These are phyloP conservation scores for Lantana camara DNA, from an alignment of 257 asterid genomes.

Conservation along the genomic window DNA sequence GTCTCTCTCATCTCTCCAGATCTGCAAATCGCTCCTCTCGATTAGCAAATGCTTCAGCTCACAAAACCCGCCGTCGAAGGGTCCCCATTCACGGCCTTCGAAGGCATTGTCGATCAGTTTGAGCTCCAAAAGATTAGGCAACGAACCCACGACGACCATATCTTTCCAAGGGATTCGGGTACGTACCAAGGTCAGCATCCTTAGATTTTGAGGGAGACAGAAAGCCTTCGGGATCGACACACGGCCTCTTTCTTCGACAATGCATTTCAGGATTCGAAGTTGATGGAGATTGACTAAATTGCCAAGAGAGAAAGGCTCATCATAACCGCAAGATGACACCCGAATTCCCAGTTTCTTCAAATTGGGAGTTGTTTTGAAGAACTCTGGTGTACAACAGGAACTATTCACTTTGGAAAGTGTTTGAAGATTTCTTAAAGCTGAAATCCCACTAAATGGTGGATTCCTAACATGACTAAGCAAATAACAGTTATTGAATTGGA, in stretches of 20 bases:
- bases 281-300: neutral
- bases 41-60: slow-evolving; percentile 2
- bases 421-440: neutral
- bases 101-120: neutral
- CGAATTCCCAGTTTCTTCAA: slow-evolving; percentile 7
- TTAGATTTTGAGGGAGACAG: neutral
- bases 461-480: neutral
- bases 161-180: neutral
- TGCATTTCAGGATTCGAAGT: neutral
- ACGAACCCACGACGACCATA: neutral
- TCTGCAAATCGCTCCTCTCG: neutral
- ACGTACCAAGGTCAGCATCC: neutral
- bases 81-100: neutral
- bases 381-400: neutral
- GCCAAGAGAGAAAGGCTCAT: neutral
- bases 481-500: neutral
- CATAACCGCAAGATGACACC: neutral
- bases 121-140: neutral
- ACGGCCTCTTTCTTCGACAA: neutral
- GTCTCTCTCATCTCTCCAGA: neutral
- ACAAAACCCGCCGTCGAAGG: neutral
- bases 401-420: neutral
- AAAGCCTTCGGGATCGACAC: neutral
- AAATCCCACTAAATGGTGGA: neutral
- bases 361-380: neutral